Percentiles rank a stretch among this genome's conserved stretches.
phyloP scores from a whole-genome alignment of 2,329 filamentous ascomycete species.

The Erysiphe pulchra region DNA sequence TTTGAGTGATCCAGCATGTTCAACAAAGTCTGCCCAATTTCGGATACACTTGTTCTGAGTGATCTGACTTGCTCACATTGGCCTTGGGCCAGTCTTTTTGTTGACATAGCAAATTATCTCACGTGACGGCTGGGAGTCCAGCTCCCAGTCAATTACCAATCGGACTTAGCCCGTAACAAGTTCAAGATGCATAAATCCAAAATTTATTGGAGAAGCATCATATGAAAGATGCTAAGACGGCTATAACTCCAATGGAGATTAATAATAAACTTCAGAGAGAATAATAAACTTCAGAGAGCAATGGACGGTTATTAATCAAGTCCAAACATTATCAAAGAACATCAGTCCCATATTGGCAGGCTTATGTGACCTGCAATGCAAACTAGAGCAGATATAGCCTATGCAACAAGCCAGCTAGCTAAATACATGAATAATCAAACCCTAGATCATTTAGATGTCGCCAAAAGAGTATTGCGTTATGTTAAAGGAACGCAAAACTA shows the following conservation, averaged over 20 bases:
- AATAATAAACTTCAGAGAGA: too few relatives aligned
- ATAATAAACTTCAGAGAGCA: neutral
- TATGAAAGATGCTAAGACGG: neutral
- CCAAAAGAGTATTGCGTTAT: neutral
- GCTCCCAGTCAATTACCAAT: too few relatives aligned
- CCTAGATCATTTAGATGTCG: neutral
- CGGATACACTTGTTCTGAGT: too few relatives aligned
- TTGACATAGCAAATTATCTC: too few relatives aligned
- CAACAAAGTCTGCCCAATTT: too few relatives aligned
- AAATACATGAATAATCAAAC: conserved; percentile 1
- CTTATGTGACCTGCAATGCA: neutral
- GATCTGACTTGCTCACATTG: too few relatives aligned
- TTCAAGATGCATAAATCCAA: neutral
- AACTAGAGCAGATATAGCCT: neutral
- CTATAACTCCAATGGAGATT: neutral
- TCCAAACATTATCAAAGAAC: neutral
- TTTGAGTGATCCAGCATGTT: too few relatives aligned
- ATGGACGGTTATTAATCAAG: neutral
- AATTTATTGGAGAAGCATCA: neutral
- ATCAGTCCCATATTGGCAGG: neutral
- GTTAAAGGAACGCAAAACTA: neutral
- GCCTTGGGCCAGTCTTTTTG: too few relatives aligned
- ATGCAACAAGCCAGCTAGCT: neutral
- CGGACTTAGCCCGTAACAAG: too few relatives aligned
- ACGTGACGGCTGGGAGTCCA: too few relatives aligned